These are phyloP conservation scores for Ophiostoma triangulosporum DNA, from an alignment of 2,329 filamentous ascomycete species.

Conservation along the genomic window DNA sequence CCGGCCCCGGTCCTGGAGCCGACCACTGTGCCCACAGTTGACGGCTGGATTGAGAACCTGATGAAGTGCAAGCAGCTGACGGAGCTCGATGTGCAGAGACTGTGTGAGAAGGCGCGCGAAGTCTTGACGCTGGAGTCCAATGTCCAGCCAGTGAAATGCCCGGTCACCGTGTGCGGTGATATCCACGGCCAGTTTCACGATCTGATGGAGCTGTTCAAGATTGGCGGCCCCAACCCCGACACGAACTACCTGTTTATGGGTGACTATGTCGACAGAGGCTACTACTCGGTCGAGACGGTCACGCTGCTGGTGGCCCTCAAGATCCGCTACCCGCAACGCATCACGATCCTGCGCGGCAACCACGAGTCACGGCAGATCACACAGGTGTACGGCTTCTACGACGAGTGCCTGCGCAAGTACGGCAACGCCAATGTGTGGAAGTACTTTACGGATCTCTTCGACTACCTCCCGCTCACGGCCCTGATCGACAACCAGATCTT, in stretches of 20 bases:
- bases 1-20: slow-evolving; percentile 59
- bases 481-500: slow-evolving; percentile 99
- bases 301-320: slow-evolving; percentile 93
- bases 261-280: slow-evolving; percentile 98
- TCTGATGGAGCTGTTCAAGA: slow-evolving; percentile 98
- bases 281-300: slow-evolving; percentile 97
- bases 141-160: slow-evolving; percentile 98
- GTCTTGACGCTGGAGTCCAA: slow-evolving; percentile 96
- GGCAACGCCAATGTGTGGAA: slow-evolving; percentile 99
- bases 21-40: slow-evolving; percentile 79
- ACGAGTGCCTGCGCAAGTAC: slow-evolving; percentile 97
- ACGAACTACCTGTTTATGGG: slow-evolving; percentile 99
- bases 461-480: slow-evolving; percentile 92
- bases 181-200: slow-evolving; percentile 99
- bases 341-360: slow-evolving; percentile 96
- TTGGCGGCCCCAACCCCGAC: slow-evolving; percentile 92
- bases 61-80: slow-evolving; percentile 98
- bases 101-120: slow-evolving; percentile 97
- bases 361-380: slow-evolving; percentile 99
- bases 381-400: slow-evolving; percentile 98
- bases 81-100: slow-evolving; percentile 84
- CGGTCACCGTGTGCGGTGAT: slow-evolving; percentile 95
- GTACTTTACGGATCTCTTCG: slow-evolving; percentile 97
- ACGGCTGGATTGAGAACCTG: slow-evolving; percentile 96
- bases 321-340: slow-evolving; percentile 93